These are phyloP conservation scores for Amanita pallidorosea DNA, from an alignment of 768 basidiomycete genomes.

Conservation along the genomic window DNA sequence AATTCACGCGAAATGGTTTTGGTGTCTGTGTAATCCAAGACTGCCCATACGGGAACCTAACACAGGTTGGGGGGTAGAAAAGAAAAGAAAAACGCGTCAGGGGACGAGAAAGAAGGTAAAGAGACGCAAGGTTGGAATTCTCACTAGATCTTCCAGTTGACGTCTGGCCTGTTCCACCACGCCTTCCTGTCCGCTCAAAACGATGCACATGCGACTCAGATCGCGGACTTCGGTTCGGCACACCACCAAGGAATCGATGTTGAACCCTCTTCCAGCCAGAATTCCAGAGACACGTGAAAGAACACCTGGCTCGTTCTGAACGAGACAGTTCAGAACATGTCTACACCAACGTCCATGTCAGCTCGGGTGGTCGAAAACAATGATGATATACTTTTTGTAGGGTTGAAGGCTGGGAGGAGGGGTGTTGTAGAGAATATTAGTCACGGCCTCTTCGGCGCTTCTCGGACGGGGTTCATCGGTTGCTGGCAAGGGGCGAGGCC, in stretches of 20 bases:
- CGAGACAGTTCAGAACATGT: slow-evolving; percentile 94
- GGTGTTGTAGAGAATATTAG: slow-evolving; percentile 95
- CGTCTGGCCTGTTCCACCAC: slow-evolving; percentile 95
- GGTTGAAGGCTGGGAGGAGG: slow-evolving; percentile 86
- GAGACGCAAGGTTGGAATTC: no score
- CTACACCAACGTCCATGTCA: slow-evolving; percentile 25
- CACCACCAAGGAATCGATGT: slow-evolving; percentile 97
- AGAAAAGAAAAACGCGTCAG: neutral
- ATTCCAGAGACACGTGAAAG: slow-evolving; percentile 96
- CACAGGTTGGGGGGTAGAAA: no score
- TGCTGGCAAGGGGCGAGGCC: slow-evolving; percentile 78
- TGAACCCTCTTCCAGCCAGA: slow-evolving; percentile 94
- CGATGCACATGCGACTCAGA: slow-evolving; percentile 96
- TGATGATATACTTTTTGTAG: slow-evolving; percentile 71
- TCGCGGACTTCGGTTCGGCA: slow-evolving; percentile 97
- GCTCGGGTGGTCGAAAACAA: neutral
- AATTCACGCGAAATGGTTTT: slow-evolving; percentile 87
- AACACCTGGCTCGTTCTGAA: slow-evolving; percentile 99
- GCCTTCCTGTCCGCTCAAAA: slow-evolving; percentile 91
- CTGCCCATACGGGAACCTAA: slow-evolving; percentile 99
- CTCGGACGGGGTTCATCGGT: slow-evolving; percentile 78
- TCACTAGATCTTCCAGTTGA: slow-evolving; percentile 91
- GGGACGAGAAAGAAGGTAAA: no score
- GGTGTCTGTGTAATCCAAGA: slow-evolving; percentile 94
- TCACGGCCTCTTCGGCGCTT: slow-evolving; percentile 91